Conservation (phyloP, 768 basidiomycete species). For the Favolaschia claudopus region DNA sequence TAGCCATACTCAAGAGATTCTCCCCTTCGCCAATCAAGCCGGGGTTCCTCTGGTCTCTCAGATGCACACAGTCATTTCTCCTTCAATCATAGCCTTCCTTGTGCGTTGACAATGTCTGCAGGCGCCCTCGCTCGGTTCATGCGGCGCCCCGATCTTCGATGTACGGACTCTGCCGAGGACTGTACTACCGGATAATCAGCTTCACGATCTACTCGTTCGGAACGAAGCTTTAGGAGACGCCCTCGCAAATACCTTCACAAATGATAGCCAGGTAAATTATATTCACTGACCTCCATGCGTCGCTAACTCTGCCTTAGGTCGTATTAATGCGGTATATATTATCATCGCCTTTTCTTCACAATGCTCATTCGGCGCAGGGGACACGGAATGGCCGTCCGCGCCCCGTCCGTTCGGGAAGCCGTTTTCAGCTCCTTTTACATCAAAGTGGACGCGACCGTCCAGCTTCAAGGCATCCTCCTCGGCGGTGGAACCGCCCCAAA, state of each 20-base stretch:
- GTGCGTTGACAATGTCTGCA: background rate
- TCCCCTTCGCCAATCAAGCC: slow-evolving; percentile 28
- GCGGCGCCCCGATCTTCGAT: slow-evolving; percentile 29
- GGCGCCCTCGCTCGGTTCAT: slow-evolving; percentile 16
- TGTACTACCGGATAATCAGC: slow-evolving; percentile 14
- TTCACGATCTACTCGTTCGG: slow-evolving; percentile 28
- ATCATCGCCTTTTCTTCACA: background rate
- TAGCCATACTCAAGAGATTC: slow-evolving; percentile 25
- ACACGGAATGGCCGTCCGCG: slow-evolving; percentile 32
- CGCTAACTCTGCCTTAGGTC: background rate
- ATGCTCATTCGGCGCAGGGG: slow-evolving; percentile 1
- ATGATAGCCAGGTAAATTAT: slow-evolving; percentile 12
- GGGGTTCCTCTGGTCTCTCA: slow-evolving; percentile 19
- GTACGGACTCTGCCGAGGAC: slow-evolving; percentile 14
- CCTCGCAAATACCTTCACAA: slow-evolving; percentile 21
- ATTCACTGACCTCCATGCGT: background rate
- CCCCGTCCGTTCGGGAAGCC: slow-evolving; percentile 23
- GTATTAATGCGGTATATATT: slow-evolving; percentile 26
- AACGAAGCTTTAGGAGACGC: slow-evolving; percentile 27
- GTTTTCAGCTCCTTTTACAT: slow-evolving; percentile 30
- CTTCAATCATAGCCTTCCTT: background rate
- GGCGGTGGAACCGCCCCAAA: slow-evolving; percentile 19
- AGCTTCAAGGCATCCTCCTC: slow-evolving; percentile 23
- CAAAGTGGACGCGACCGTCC: slow-evolving; percentile 27
- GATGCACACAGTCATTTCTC: slow-evolving; percentile 23